Conservation (phyloP, 495 filamentous ascomycete species). For the Penicillium maclennaniae region DNA sequence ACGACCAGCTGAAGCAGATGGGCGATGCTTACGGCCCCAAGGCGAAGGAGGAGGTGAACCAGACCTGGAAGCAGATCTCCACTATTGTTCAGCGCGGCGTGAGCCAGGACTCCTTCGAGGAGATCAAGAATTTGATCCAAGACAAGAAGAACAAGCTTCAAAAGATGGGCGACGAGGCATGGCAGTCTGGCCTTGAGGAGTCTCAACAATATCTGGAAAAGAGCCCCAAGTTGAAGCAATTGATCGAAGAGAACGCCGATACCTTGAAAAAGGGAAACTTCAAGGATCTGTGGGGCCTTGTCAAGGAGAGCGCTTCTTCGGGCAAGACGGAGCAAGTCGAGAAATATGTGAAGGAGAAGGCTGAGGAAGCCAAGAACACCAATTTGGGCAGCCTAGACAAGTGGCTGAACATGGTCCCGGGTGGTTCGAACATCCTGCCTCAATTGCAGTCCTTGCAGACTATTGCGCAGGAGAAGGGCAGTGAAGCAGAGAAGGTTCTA, state of each 20-base stretch:
- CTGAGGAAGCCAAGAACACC: conserved; percentile 50
- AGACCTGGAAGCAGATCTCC: conserved; percentile 58
- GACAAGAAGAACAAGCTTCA: conserved; percentile 60
- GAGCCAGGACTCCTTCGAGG: conserved; percentile 42
- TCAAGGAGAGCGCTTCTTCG: conserved; percentile 50
- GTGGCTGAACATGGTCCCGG: conserved; percentile 50
- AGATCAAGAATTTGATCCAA: conserved; percentile 56
- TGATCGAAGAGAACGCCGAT: conserved; percentile 59
- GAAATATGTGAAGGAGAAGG: conserved; percentile 52
- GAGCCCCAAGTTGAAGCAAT: conserved; percentile 59
- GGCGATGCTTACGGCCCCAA: conserved; percentile 62
- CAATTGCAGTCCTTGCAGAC: conserved; percentile 52
- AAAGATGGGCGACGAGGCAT: conserved; percentile 60
- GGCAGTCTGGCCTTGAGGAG: conserved; percentile 59
- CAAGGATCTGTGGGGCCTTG: conserved; percentile 48
- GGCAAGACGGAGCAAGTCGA: conserved; percentile 54
- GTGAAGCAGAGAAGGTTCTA: conserved; percentile 56
- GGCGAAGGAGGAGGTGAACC: conserved; percentile 63
- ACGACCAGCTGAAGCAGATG: conserved; percentile 59
- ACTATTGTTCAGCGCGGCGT: conserved; percentile 53
- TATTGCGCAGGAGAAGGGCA: conserved; percentile 53
- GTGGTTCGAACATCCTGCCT: conserved; percentile 51
- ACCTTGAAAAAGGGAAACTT: conserved; percentile 57
- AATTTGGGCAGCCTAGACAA: conserved; percentile 38
- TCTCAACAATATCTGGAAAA: conserved; percentile 61